phyloP scores from a whole-genome alignment of 495 filamentous ascomycete species.

The Trichoderma parareesei region DNA sequence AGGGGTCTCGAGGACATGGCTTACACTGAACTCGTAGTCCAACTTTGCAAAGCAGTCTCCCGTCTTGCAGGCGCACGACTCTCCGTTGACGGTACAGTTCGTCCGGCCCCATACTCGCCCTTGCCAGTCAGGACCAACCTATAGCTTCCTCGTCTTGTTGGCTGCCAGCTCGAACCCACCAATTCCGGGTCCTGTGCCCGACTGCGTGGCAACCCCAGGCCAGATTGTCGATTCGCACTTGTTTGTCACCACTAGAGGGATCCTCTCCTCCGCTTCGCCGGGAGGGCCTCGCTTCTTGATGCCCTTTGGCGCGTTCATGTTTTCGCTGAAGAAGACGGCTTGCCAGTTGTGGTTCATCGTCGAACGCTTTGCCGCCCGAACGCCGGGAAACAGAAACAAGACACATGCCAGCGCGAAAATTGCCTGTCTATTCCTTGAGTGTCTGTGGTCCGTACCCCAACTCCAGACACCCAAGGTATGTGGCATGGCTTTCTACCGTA shows the following conservation, averaged over 20 bases:
- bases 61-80: constrained; percentile 55
- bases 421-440: background rate
- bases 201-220: constrained; percentile 61
- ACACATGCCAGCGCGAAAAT: background rate
- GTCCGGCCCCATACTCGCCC: constrained; percentile 75
- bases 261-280: constrained; percentile 21
- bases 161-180: constrained; percentile 57
- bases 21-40: constrained; percentile 55
- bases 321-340: background rate
- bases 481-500: background rate
- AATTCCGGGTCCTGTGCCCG: constrained; percentile 50
- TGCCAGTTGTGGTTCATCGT: constrained; percentile 5
- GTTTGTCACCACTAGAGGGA: constrained; percentile 54
- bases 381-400: background rate
- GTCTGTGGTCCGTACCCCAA: background rate
- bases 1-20: constrained; percentile 15
- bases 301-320: background rate
- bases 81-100: constrained; percentile 64
- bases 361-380: background rate
- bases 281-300: constrained; percentile 6
- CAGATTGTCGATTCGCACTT: constrained; percentile 58
- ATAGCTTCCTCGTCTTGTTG: constrained; percentile 41
- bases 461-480: background rate
- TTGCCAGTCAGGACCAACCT: constrained; percentile 62
- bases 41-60: constrained; percentile 66